Base-by-base conservation (phyloP, 768 basidiomycete genomes). In the Mrakia gelida region DNA sequence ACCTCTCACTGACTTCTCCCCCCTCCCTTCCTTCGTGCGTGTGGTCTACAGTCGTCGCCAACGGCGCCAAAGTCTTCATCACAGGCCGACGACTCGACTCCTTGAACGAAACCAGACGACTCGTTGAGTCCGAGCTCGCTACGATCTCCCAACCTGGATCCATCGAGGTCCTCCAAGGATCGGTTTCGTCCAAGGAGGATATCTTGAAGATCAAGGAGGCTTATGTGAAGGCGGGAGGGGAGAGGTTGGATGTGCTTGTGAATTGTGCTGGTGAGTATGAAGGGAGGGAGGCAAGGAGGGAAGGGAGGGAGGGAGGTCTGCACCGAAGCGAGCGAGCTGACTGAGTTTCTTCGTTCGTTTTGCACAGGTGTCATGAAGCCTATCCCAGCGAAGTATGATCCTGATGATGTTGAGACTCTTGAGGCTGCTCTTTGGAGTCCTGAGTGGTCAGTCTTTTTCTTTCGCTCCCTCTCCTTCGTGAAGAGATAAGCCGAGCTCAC, bases 1-100 rank as follows among this genome's bases (percentile, higher is more conserved):
- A 59, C 11, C 45, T 5, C 11, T 15, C 0, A 76, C 65, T n/a
- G 32, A 61, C 9, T n/a, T 70, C 16, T 34, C 65, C 65, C 65
- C 1, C 26, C 2, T 13, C 38, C 18, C 21, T 45, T 15, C 32
- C 13, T 65, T 65, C 8, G 21, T 56, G 2, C 71, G 16, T 8
- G 45, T 45, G 41, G 41, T 43, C 34, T 10, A 3, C 30, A 73
- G 72, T 78, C 72, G 77, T 62, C 23, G 77, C 77, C 45, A 78
- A 78, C 54, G 77, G 77, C 4, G 77, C 77, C 10, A 78, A 78
- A 34, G 77, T 78, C 49, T 78, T 73, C 77, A 74, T 74, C 67
- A 72, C 63, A n/a, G 77, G 77, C 10, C 61, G 77, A 15, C 28
- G 77, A 23, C 32, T 73, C 28, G 71, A 72, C 3, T 43, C 71